Evolutionary conservation across 208 protist species (phyloP), one percentile per base, ranked within the genome.

Genomic region (Crithidia fasciculata): DNA sequence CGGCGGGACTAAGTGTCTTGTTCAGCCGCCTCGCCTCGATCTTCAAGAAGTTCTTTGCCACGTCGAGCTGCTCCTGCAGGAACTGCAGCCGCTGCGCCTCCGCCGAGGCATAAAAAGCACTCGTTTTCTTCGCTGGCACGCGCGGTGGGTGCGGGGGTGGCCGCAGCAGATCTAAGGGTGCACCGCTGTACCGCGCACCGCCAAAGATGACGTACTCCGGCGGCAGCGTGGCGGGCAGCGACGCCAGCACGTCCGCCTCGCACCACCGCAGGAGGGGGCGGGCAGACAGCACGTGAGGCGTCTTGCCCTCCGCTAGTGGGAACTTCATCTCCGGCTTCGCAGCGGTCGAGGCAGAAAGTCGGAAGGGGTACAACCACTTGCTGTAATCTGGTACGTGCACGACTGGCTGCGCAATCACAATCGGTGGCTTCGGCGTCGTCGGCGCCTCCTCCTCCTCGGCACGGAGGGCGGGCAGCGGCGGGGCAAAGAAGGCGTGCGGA

Each of bases 201-300:
- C 91, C 91, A 80, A 95, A 95, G 12, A 95, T 78, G 18, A 95
- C 68, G 69, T 86, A 92, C 43, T 82, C 80, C 3, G 88, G 91
- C 0, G 77, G 77, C 28, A 91, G 69, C 43, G 87, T 86, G 8
- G 64, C 37, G 44, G 88, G 86, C 40, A 85, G 66, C 47, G 60
- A 78, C 10, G 69, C 43, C 5, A 69, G 60, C 60, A 64, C 76
- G 13, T 80, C 81, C 60, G 63, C 68, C 39, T 82, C 47, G 18
- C 56, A 69, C 59, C 82, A 65, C 55, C 72, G 72, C 60, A 82
- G 43, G 16, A 82, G 59, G 49, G 36, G 16, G 43, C 71, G 62
- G 13, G 58, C 57, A 4, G 65, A 15, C 13, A 89, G 77, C 47
- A 66, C 63, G 16, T 66, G 62, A 15, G 85, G 85, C 41, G 64